These are phyloP conservation scores for Fusarium sp. DNA, from an alignment of 2,329 filamentous ascomycete genomes.

Conservation along the genomic window DNA sequence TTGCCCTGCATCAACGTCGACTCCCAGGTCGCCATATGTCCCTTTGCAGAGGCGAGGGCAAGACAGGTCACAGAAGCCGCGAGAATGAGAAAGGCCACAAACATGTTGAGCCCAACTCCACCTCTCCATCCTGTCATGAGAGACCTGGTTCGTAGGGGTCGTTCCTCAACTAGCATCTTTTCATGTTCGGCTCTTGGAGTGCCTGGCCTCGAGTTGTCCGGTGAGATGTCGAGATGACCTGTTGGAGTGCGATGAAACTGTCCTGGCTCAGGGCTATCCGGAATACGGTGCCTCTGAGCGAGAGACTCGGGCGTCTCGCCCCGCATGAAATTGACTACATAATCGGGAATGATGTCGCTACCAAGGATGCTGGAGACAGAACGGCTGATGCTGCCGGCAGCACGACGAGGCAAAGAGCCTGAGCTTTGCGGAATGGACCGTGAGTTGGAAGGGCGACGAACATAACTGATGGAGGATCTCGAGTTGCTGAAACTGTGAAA, in stretches of 20 bases:
- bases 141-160: constrained; percentile 42
- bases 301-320: constrained; percentile 66
- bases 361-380: constrained; percentile 51
- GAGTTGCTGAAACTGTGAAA: constrained; percentile 47
- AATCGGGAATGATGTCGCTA: constrained; percentile 63
- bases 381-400: constrained; percentile 44
- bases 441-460: constrained; percentile 35
- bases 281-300: constrained; percentile 55
- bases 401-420: constrained; percentile 41
- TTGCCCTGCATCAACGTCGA: constrained; percentile 54
- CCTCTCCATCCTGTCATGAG: constrained; percentile 59
- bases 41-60: constrained; percentile 51
- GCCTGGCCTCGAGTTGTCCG: constrained; percentile 33
- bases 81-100: constrained; percentile 54
- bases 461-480: constrained; percentile 39
- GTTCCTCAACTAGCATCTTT: constrained; percentile 41
- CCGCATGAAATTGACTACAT: constrained; percentile 65
- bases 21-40: constrained; percentile 50
- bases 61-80: constrained; percentile 54
- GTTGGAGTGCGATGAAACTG: constrained; percentile 36
- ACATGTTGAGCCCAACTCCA: constrained; percentile 57
- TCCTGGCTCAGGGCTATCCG: constrained; percentile 44
- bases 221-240: constrained; percentile 34
- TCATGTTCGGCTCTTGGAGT: constrained; percentile 42
- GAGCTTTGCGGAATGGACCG: constrained; percentile 39